Percentiles rank a stretch among this genome's conserved stretches.
phyloP scores from a whole-genome alignment of 495 filamentous ascomycete genomes.

The Clavariopsis aquatica region DNA sequence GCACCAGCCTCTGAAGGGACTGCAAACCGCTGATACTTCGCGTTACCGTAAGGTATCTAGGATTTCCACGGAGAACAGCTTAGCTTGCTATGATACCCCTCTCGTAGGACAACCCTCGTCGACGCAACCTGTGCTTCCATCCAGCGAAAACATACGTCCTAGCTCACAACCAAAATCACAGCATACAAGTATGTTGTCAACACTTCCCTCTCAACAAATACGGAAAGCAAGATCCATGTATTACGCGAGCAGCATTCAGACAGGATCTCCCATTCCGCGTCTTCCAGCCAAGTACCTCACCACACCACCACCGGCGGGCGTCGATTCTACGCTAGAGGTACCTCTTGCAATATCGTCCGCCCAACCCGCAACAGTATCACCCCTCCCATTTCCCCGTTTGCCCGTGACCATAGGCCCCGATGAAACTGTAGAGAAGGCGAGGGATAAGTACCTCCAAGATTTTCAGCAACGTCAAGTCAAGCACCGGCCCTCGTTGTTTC shows the following conservation, averaged over 20 bases:
- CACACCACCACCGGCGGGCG: conserved; percentile 20
- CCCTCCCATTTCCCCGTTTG: conserved; percentile 15
- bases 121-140: conserved; percentile 16
- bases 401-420: conserved; percentile 17
- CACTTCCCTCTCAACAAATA: conserved; percentile 28
- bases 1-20: conserved; percentile 13
- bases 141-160: conserved; percentile 32
- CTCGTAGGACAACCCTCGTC: neutral
- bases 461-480: conserved; percentile 41
- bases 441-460: conserved; percentile 43
- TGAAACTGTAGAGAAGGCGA: conserved; percentile 25
- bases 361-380: conserved; percentile 2
- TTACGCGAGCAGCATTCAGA: conserved; percentile 36
- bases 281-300: conserved; percentile 31
- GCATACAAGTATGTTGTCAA: conserved; percentile 11
- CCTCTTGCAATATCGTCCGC: neutral
- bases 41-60: conserved; percentile 2
- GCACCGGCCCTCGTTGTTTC: conserved; percentile 42
- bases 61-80: conserved; percentile 20
- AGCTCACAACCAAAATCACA: conserved; percentile 29
- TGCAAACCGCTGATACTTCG: conserved; percentile 1
- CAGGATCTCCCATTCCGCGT: conserved; percentile 32
- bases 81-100: conserved; percentile 12
- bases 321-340: conserved; percentile 17
- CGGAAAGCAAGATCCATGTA: conserved; percentile 38